These are phyloP conservation scores for Xylariaceae sp. DNA, from an alignment of 2,329 filamentous ascomycete species.

Conservation along the genomic window DNA sequence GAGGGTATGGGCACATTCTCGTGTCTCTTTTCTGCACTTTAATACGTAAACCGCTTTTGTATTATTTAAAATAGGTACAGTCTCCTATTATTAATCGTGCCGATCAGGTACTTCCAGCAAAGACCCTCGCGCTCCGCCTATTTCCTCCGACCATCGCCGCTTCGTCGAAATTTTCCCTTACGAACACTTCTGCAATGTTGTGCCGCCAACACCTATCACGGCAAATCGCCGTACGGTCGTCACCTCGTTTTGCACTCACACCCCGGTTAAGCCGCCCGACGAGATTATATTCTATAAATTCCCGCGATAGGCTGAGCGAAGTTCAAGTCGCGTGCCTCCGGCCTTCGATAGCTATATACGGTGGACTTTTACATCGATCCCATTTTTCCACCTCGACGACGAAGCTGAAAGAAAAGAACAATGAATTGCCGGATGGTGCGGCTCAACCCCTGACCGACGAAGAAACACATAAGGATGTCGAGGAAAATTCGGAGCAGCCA, in stretches of 20 bases:
- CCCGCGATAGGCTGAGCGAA: slow-evolving; percentile 27
- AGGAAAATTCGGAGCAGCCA: slow-evolving; percentile 53
- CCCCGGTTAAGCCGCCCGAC: slow-evolving; percentile 29
- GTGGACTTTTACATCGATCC: slow-evolving; percentile 29
- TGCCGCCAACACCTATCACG: slow-evolving; percentile 44
- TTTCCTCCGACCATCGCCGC: slow-evolving; percentile 28
- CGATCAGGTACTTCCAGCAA: slow-evolving; percentile 2
- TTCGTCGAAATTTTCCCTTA: slow-evolving; percentile 28
- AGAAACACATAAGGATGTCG: slow-evolving; percentile 58
- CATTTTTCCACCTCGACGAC: slow-evolving; percentile 48
- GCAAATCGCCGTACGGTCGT: slow-evolving; percentile 37
- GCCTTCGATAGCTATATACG: slow-evolving; percentile 22
- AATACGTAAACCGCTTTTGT: background rate
- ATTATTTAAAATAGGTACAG: slow-evolving; percentile 1
- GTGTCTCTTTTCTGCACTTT: slow-evolving; percentile 4
- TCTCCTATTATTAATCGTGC: background rate
- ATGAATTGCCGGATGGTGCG: slow-evolving; percentile 58
- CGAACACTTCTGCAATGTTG: slow-evolving; percentile 37
- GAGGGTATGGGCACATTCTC: slow-evolving; percentile 33
- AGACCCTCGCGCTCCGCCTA: background rate
- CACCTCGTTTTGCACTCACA: slow-evolving; percentile 33
- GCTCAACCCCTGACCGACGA: slow-evolving; percentile 60
- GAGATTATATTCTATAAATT: slow-evolving; percentile 38
- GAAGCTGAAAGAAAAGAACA: slow-evolving; percentile 50
- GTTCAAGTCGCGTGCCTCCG: slow-evolving; percentile 31